A percentile compares a stretch with the other conserved stretches of the same genome.
Conservation (phyloP, 1,139 yeast species). For the Pichia sp. region DNA sequence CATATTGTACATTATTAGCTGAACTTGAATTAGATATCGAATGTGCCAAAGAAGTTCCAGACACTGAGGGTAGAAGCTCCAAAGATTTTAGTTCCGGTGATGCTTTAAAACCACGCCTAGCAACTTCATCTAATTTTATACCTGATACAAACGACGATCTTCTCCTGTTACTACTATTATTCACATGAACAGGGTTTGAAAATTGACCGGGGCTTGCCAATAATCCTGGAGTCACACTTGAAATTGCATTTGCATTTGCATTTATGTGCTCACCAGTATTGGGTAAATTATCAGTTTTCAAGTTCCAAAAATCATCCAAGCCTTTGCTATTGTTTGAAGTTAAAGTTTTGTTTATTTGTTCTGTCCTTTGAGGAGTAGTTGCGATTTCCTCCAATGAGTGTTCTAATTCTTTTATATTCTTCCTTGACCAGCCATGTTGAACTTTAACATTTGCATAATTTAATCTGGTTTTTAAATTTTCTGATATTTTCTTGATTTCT, state of each 20-base stretch:
- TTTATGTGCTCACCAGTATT: background rate
- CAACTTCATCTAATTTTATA: conserved; percentile 22
- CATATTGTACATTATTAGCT: conserved; percentile 1
- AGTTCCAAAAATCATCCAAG: conserved; percentile 26
- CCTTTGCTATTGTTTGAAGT: conserved; percentile 7
- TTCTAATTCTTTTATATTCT: conserved; percentile 28
- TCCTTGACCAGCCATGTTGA: conserved; percentile 30
- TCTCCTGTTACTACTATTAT: conserved; percentile 2
- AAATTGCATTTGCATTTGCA: background rate
- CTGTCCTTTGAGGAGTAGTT: conserved; percentile 13
- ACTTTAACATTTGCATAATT: conserved; percentile 31
- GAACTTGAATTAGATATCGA: conserved; percentile 3
- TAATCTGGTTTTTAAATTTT: conserved; percentile 29
- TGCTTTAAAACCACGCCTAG: conserved; percentile 13
- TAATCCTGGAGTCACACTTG: background rate
- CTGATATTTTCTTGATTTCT: conserved; percentile 30
- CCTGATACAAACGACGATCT: conserved; percentile 12
- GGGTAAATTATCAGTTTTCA: conserved; percentile 23
- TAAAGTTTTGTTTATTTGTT: conserved; percentile 7
- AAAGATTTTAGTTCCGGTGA: conserved; percentile 14
- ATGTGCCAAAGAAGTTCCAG: background rate
- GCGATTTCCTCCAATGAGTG: conserved; percentile 24
- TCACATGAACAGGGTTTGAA: background rate
- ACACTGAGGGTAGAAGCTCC: conserved; percentile 1
- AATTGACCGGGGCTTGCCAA: conserved; percentile 9